Percentiles rank a stretch among this genome's conserved stretches.
Conservation (phyloP, 2,329 filamentous ascomycete species). For the Tolypocladium endophyticum region DNA sequence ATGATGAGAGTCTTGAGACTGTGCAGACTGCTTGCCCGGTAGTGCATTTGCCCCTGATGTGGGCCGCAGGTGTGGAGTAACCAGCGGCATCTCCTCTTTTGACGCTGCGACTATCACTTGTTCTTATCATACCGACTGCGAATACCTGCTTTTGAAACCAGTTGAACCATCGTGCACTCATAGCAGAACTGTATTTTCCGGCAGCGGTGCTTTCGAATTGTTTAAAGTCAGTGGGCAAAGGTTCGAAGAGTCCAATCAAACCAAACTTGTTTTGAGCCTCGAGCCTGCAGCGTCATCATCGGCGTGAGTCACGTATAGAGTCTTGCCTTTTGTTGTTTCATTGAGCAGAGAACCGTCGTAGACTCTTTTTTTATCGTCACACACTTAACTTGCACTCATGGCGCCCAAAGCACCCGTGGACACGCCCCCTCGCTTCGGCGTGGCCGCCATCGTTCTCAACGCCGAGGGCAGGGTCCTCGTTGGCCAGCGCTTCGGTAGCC, state of each 20-base stretch:
- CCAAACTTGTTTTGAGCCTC: neutral
- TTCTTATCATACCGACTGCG: too few relatives aligned
- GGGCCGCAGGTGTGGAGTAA: too few relatives aligned
- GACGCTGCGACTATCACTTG: too few relatives aligned
- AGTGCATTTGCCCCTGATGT: too few relatives aligned
- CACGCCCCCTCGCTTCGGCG: constrained; percentile 31
- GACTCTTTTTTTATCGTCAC: neutral
- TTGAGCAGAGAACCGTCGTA: neutral
- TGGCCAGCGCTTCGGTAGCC: constrained; percentile 36
- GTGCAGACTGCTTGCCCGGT: too few relatives aligned
- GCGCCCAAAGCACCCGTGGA: neutral
- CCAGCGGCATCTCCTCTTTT: too few relatives aligned
- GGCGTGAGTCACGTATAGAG: neutral
- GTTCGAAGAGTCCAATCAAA: neutral
- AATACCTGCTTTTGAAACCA: too few relatives aligned
- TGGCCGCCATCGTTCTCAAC: constrained; percentile 35
- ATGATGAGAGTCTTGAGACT: too few relatives aligned
- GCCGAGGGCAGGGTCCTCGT: constrained; percentile 32
- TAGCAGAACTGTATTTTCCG: neutral
- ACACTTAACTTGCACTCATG: neutral
- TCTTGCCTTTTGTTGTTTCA: neutral
- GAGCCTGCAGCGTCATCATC: neutral
- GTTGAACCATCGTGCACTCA: too few relatives aligned
- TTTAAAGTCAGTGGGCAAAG: neutral
- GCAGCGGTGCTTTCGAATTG: neutral